Evolutionary conservation across 352 stramenopile species (phyloP).

Genomic region (Globisporangium middletonii): DNA sequence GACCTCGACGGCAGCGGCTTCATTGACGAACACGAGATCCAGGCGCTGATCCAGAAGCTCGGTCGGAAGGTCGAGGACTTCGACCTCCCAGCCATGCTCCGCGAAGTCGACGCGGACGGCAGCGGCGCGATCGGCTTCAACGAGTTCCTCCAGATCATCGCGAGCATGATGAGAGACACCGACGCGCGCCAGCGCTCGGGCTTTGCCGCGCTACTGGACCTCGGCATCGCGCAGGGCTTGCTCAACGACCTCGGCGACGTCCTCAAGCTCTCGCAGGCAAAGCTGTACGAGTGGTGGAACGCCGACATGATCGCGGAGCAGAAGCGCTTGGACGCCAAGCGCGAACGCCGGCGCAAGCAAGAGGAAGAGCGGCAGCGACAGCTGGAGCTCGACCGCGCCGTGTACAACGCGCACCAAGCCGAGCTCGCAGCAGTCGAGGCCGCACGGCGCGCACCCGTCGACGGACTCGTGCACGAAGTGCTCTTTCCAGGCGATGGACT

Average conservation of each 20-base stretch:
- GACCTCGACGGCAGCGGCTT: conserved; percentile 60
- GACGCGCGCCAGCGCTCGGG: conserved; percentile 21
- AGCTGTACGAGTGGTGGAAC: conserved; percentile 65
- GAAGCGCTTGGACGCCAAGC: conserved; percentile 52
- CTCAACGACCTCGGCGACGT: conserved; percentile 63
- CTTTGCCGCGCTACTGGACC: conserved; percentile 43
- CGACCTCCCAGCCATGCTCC: conserved; percentile 50
- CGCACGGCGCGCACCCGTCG: conserved; percentile 27
- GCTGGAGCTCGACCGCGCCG: conserved; percentile 30
- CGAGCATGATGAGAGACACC: conserved; percentile 42
- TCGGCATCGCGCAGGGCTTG: conserved; percentile 58
- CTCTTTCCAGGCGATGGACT: conserved; percentile 50
- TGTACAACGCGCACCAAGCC: conserved; percentile 37
- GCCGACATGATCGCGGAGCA: conserved; percentile 58
- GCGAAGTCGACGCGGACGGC: conserved; percentile 57
- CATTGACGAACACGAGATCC: conserved; percentile 65
- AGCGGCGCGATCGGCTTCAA: conserved; percentile 68
- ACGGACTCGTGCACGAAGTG: conserved; percentile 42
- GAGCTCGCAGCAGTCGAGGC: conserved; percentile 37
- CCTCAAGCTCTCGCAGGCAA: conserved; percentile 35
- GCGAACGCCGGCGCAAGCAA: conserved; percentile 36
- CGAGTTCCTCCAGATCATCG: conserved; percentile 66
- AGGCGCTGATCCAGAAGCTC: conserved; percentile 53
- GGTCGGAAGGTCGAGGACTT: conserved; percentile 35
- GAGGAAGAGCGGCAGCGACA: conserved; percentile 43